phyloP scores from a whole-genome alignment of 78 protist genomes.

The Goniomonas avonlea region DNA sequence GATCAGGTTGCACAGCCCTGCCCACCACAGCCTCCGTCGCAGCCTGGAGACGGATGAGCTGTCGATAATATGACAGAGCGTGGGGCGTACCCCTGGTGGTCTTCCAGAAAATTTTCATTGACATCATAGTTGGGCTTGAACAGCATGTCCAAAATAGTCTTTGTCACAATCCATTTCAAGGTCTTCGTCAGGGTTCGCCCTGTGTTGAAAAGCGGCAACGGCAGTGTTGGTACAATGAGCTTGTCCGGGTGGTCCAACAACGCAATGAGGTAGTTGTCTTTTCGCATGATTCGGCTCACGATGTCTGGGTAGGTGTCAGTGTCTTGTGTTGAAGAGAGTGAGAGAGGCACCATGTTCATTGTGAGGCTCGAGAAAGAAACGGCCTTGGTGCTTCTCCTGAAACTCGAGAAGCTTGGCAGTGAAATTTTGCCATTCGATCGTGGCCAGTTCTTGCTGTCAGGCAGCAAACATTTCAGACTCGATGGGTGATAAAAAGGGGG shows the following conservation, averaged over 20 bases:
- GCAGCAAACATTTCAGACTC: background rate
- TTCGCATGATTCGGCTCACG: constrained; percentile 69
- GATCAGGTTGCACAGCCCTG: constrained; percentile 60
- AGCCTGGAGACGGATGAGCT: too few relatives aligned
- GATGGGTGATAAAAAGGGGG: background rate
- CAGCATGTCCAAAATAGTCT: constrained; percentile 29
- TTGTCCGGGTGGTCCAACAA: constrained; percentile 48
- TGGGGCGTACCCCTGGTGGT: background rate
- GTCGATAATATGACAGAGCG: background rate
- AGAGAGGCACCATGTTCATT: too few relatives aligned
- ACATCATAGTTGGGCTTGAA: constrained; percentile 12
- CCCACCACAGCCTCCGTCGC: constrained; percentile 35
- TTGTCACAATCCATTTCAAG: constrained; percentile 60
- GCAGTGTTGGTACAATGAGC: constrained; percentile 29
- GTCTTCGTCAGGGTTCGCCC: constrained; percentile 49
- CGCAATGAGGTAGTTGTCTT: constrained; percentile 69
- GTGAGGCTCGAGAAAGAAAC: background rate
- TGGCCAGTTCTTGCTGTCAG: background rate
- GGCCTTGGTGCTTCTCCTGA: background rate
- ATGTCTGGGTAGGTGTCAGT: constrained; percentile 41
- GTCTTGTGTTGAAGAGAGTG: background rate
- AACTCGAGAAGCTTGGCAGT: background rate
- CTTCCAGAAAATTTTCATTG: background rate
- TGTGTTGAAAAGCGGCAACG: constrained; percentile 44
- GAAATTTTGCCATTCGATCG: background rate